Percentiles rank a stretch among this genome's conserved stretches.
phyloP scores from a whole-genome alignment of 768 basidiomycete genomes.

The Leccinum pellstonianum region DNA sequence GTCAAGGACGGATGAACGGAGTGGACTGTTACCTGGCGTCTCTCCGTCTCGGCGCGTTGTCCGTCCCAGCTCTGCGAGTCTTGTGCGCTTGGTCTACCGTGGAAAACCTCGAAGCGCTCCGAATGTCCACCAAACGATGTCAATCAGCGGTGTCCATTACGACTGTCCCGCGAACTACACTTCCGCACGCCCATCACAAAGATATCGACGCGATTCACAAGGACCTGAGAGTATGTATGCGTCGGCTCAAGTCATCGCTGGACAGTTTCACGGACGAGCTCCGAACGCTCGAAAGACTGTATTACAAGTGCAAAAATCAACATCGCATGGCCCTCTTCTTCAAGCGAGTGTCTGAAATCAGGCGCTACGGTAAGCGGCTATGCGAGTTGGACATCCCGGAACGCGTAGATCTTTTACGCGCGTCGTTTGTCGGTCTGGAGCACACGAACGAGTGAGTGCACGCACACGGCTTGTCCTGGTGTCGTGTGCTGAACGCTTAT shows the following conservation, averaged over 20 bases:
- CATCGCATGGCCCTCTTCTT: constrained; percentile 53
- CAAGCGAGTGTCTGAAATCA: constrained; percentile 57
- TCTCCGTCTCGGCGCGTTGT: constrained; percentile 52
- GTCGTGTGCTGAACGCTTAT: not conserved
- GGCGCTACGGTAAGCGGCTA: constrained; percentile 39
- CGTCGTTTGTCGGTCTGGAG: constrained; percentile 30
- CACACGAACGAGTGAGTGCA: constrained; percentile 25
- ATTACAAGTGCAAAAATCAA: constrained; percentile 83
- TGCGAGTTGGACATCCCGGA: constrained; percentile 18
- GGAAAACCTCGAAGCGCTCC: constrained; percentile 13
- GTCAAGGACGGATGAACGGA: not conserved
- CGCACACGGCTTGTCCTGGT: not conserved
- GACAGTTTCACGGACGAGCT: constrained; percentile 30
- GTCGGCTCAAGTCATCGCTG: constrained; percentile 49
- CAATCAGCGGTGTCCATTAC: constrained; percentile 9
- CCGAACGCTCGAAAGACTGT: constrained; percentile 60
- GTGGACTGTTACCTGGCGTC: constrained; percentile 24
- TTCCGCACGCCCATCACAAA: constrained; percentile 31
- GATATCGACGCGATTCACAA: constrained; percentile 59
- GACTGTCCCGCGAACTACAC: constrained; percentile 17
- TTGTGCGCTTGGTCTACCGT: constrained; percentile 72
- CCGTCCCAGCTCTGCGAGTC: constrained; percentile 78
- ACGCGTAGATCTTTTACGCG: constrained; percentile 26
- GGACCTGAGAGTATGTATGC: constrained; percentile 52
- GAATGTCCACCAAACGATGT: constrained; percentile 4